phyloP scores from a whole-genome alignment of 192 early-diverging fungal species.

The Dissophora ornata region DNA sequence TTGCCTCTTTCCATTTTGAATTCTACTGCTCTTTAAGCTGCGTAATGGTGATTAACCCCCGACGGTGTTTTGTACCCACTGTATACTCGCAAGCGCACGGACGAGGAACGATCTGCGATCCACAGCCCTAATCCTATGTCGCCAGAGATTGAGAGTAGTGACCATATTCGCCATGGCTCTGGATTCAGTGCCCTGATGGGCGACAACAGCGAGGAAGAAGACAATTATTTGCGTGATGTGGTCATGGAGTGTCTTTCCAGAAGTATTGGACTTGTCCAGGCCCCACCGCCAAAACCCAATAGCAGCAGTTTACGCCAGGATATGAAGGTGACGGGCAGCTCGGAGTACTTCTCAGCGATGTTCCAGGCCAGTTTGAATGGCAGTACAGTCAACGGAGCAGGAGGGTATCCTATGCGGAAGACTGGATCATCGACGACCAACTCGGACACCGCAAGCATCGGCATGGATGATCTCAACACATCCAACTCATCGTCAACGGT shows the following conservation, averaged over 20 bases:
- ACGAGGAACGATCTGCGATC: conserved; percentile 6
- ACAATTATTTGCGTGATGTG: conserved; percentile 66
- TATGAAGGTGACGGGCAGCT: conserved; percentile 38
- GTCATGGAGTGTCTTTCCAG: conserved; percentile 73
- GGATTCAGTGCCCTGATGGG: conserved; percentile 42
- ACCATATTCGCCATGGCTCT: conserved; percentile 52
- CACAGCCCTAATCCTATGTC: conserved; percentile 33
- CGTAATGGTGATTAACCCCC: neutral
- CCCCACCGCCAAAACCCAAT: conserved; percentile 3
- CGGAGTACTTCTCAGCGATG: conserved; percentile 50
- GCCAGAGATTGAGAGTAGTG: conserved; percentile 11
- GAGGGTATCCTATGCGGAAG: conserved; percentile 33
- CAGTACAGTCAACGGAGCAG: neutral
- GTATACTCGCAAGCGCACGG: neutral
- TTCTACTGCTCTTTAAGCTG: too few relatives aligned
- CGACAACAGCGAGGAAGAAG: conserved; percentile 66
- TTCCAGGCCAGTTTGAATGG: conserved; percentile 41
- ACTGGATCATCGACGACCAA: conserved; percentile 36
- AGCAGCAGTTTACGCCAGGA: conserved; percentile 20
- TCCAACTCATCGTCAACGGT: conserved; percentile 44
- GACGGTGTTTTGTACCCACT: neutral
- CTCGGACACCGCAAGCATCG: conserved; percentile 22
- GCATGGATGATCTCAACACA: conserved; percentile 26
- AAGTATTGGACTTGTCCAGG: conserved; percentile 65
- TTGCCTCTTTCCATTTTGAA: too few relatives aligned